Base-by-base conservation (phyloP, 2,329 filamentous ascomycete genomes). In the Aspergillus fumigatus region DNA sequence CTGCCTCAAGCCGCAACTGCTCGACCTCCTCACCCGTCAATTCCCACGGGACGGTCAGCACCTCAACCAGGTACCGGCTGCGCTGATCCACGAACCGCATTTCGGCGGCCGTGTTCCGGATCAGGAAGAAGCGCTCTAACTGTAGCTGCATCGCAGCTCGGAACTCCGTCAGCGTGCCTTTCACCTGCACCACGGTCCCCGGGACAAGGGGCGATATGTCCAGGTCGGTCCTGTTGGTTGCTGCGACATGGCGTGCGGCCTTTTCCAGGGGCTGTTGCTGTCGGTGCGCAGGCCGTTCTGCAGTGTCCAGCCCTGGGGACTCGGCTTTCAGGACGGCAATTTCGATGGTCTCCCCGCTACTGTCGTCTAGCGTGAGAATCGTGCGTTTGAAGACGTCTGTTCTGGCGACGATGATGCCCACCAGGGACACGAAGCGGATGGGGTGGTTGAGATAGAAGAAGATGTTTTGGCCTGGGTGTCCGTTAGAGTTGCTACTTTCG, bases 361-460 rank as follows among this genome's bases (percentile, higher is more conserved):
- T 80, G 62, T 88, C 85, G 67, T 88, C 85, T 10, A 88, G 62
- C 0, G 78, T 81, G 40, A 87, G 72, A 47, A 84, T 70, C 35
- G 72, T 76, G 54, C 77, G 79, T 26, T 80, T 78, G 2, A 79
- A 77, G 53, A 84, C 75, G 53, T 85, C 83, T 40, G 81, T 77
- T 53, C 82, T 72, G 54, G 83, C 82, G 54, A 92, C 85, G 23
- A 93, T 80, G 8, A 91, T 73, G 29, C 90, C 90, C 7, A 85
- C 81, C 32, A 92, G 72, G 59, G 87, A 85, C 53, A 89, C 83
- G 83, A 87, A 92, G 80, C 85, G 84, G 64, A 93, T 84, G 0
- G 89, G 89, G 62, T 92, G 85, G 70, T 92, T 92, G 51, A 80
- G 73, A 74, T 86, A 80, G 72, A 92, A 91, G 72, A 80, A 84